A percentile compares a stretch with the other conserved stretches of the same genome.
Conservation (phyloP, 192 early-diverging fungal species). For the Spizellomyces sp. region DNA sequence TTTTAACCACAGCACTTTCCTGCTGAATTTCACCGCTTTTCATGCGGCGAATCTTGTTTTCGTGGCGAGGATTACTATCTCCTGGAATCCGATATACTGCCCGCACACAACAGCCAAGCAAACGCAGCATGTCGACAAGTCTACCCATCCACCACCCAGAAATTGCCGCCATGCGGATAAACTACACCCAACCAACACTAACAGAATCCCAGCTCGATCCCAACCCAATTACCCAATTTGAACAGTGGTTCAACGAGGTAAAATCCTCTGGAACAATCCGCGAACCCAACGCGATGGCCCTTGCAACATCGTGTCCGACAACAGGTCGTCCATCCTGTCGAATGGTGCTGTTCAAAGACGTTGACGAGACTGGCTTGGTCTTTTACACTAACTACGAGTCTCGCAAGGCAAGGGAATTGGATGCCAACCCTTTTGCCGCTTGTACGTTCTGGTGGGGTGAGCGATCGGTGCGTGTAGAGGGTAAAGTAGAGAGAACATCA, state of each 20-base stretch:
- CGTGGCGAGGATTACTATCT: too few species aligned
- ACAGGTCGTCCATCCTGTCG: conserved; percentile 36
- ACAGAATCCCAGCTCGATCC: conserved; percentile 18
- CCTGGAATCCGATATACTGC: too few species aligned
- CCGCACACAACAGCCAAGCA: background rate
- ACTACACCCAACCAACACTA: conserved; percentile 31
- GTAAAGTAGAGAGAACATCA: conserved; percentile 29
- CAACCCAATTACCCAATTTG: conserved; percentile 49
- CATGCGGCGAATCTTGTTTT: too few species aligned
- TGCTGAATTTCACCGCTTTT: too few species aligned
- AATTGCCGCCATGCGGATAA: conserved; percentile 41
- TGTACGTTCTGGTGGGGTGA: conserved; percentile 57
- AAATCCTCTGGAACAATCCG: conserved; percentile 7
- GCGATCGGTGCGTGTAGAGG: conserved; percentile 54
- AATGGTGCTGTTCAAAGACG: conserved; percentile 57
- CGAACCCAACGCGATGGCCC: conserved; percentile 56
- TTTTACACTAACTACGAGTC: conserved; percentile 61
- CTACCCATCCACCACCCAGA: conserved; percentile 28
- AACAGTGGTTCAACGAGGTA: conserved; percentile 47
- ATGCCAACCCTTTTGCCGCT: conserved; percentile 44
- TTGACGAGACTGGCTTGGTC: conserved; percentile 49
- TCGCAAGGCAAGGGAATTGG: conserved; percentile 48
- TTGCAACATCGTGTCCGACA: conserved; percentile 36
- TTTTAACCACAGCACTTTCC: too few species aligned
- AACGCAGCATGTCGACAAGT: background rate